A percentile compares a stretch with the other conserved stretches of the same genome.
These are phyloP conservation scores for Trametes sp. DNA, from an alignment of 1,284 basidiomycete genomes.

Conservation along the genomic window DNA sequence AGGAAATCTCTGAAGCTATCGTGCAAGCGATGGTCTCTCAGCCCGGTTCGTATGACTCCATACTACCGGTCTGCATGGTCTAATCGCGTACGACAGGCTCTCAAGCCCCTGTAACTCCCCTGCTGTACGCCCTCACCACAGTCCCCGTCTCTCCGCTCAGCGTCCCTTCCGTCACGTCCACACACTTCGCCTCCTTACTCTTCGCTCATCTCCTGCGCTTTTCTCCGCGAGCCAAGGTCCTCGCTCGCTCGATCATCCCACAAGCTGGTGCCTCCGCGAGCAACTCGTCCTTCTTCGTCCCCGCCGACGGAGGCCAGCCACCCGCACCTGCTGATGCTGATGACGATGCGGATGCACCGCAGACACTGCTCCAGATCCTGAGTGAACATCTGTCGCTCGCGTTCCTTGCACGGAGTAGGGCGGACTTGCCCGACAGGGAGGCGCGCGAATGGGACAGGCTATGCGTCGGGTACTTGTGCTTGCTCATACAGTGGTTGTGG, in stretches of 20 bases:
- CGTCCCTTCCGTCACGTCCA: conserved; percentile 60
- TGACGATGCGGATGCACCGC: conserved; percentile 61
- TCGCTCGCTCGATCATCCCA: conserved; percentile 76
- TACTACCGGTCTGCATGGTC: neutral
- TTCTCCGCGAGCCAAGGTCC: conserved; percentile 76
- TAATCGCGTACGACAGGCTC: conserved; percentile 41
- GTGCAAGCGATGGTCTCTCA: conserved; percentile 71
- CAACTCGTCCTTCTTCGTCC: conserved; percentile 71
- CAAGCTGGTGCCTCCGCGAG: conserved; percentile 44
- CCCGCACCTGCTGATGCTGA: conserved; percentile 45
- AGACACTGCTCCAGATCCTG: conserved; percentile 74
- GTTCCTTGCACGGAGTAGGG: conserved; percentile 70
- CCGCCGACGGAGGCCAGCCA: conserved; percentile 65
- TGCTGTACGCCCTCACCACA: conserved; percentile 68
- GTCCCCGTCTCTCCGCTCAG: conserved; percentile 64
- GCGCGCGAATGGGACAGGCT: conserved; percentile 89
- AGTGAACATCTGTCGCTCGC: conserved; percentile 77
- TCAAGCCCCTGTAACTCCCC: conserved; percentile 61
- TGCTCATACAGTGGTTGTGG: conserved; percentile 96
- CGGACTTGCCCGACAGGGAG: conserved; percentile 72
- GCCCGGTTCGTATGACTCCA: conserved; percentile 47
- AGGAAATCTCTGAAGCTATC: conserved; percentile 71
- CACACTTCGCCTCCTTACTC: conserved; percentile 72
- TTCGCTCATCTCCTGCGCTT: conserved; percentile 75
- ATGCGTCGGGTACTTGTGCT: conserved; percentile 84